phyloP scores from a whole-genome alignment of 2,329 filamentous ascomycete species.

The Penicillium sp. region DNA sequence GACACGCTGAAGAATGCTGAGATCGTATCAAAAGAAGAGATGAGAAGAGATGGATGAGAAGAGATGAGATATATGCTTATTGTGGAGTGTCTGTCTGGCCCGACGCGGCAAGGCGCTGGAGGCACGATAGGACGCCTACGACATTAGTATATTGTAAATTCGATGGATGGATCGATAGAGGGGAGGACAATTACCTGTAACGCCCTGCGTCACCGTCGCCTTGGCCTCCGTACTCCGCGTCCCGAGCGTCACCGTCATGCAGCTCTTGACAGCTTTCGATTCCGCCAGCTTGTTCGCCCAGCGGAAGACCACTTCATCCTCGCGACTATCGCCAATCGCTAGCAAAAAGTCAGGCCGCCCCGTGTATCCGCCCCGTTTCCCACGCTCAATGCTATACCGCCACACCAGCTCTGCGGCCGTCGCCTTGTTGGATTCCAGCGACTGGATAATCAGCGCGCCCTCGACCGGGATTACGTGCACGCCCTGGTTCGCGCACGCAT shows the following conservation, averaged over 20 bases:
- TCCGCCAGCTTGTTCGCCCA: slow-evolving; percentile 80
- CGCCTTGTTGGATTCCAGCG: slow-evolving; percentile 80
- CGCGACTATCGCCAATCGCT: slow-evolving; percentile 83
- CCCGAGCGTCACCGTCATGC: slow-evolving; percentile 82
- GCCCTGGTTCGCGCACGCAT: slow-evolving; percentile 76
- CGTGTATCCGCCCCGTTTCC: slow-evolving; percentile 36
- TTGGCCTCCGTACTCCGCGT: slow-evolving; percentile 83
- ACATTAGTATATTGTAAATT: slow-evolving; percentile 10
- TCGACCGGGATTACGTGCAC: slow-evolving; percentile 81
- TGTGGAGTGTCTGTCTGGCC: background rate
- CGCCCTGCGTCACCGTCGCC: slow-evolving; percentile 82
- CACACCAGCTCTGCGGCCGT: slow-evolving; percentile 75
- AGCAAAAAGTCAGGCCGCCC: slow-evolving; percentile 73
- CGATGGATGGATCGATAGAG: slow-evolving; percentile 2
- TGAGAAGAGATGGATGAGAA: background rate
- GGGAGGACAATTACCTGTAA: slow-evolving; percentile 66
- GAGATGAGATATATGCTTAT: background rate
- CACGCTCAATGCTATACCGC: slow-evolving; percentile 57
- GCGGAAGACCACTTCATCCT: slow-evolving; percentile 89
- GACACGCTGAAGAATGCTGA: background rate
- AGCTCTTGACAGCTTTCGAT: slow-evolving; percentile 58
- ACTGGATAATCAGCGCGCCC: slow-evolving; percentile 77
- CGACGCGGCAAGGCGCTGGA: slow-evolving; percentile 48
- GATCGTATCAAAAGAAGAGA: background rate
- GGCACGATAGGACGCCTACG: slow-evolving; percentile 49